Evolutionary conservation across 129 eudicot species (phyloP), one percentile per base, ranked within the genome.

Genomic region (Flaveria sonorensis): DNA sequence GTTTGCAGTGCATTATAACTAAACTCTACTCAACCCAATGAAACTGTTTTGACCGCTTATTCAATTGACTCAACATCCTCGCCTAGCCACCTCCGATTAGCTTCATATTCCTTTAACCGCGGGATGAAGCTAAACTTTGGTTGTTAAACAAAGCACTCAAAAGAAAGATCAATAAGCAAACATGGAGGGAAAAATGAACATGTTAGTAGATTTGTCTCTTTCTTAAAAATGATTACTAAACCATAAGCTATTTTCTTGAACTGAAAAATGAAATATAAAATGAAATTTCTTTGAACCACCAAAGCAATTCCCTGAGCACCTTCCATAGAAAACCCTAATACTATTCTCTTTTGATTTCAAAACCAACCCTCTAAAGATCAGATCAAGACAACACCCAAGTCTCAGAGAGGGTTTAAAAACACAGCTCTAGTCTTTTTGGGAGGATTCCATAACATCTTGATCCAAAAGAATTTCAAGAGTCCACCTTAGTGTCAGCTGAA

Each of bases 401-500:
- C 40, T 36, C 8, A 6, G 40, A 36, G 40, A 36, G 7, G 40
- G 40, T 6, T 36, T 36, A 5, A 36, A 36, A 36, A 36, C 40
- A 36, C 40, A 36, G 40, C 40, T 36, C 7, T 36, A 36, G 40
- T 36, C 40, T 36, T 36, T 36, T 36, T 36, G 40, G 40, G 40
- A 36, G 40, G 40, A 36, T 36, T 36, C 40, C 40, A 36, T 4
- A 5, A 36, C 40, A 36, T 36, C 40, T 36, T 36, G 40, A 36
- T 36, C 40, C 23, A 60, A n/a, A 52, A 52, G 59, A 52, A 52
- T 52, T 15, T 52, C 81, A 87, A 67, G 82, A 80, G 50, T 88
- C 89, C 70, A 79, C 78, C 73, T 84, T 84, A 16, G 88, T 61
- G 72, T 79, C 86, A 45, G 91, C 80, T 32, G 85, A 68, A 57